A percentile compares a stretch with the other conserved stretches of the same genome.
Conservation (phyloP, 768 basidiomycete species). For the Russula ochroleuca region DNA sequence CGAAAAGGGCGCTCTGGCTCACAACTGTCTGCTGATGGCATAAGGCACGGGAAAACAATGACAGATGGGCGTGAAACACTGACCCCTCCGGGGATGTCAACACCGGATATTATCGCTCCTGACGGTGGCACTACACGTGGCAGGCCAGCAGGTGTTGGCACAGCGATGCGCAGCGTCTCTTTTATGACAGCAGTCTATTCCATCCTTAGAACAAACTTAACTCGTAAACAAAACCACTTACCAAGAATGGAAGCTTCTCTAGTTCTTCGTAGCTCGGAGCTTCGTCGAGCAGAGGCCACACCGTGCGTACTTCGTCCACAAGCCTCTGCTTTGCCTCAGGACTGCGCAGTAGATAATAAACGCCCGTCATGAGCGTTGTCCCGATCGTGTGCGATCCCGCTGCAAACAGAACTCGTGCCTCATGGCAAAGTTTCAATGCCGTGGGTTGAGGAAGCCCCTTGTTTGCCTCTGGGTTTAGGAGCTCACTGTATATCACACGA, state of each 20-base stretch:
- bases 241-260: conserved; percentile 20
- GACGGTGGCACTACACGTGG: conserved; percentile 19
- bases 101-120: conserved; percentile 14
- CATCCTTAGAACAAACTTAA: background rate
- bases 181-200: conserved; percentile 22
- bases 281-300: conserved; percentile 12
- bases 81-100: conserved; percentile 16
- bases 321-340: conserved; percentile 11
- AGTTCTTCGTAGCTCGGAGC: conserved; percentile 13
- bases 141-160: conserved; percentile 2
- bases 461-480: conserved; percentile 6
- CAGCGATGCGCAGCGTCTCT: conserved; percentile 12
- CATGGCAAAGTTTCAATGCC: conserved; percentile 4
- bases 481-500: conserved; percentile 17
- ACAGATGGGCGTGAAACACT: background rate
- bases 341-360: conserved; percentile 11
- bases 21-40: conserved; percentile 1
- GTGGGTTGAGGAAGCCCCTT: conserved; percentile 8
- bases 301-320: conserved; percentile 3
- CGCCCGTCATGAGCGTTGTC: conserved; percentile 16
- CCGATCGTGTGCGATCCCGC: conserved; percentile 23
- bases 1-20: conserved; percentile 21
- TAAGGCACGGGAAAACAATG: background rate
- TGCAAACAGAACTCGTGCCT: conserved; percentile 15
- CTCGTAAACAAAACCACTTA: background rate